A percentile compares a stretch with the other conserved stretches of the same genome.
phyloP scores from a whole-genome alignment of 352 stramenopile species.

The Globisporangium carolinianum region DNA sequence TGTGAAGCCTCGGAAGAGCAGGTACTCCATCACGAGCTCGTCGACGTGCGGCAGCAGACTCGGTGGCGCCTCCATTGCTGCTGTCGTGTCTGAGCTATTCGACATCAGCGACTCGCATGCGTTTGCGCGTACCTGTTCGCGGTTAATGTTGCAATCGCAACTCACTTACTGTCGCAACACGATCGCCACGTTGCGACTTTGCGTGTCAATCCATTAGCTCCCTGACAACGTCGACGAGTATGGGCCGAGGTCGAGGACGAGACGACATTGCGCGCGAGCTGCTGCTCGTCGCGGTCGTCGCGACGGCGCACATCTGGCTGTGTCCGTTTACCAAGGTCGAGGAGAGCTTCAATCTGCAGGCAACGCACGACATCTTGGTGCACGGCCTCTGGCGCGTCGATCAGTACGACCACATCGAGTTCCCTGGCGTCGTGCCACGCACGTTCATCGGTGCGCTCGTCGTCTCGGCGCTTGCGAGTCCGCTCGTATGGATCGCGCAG shows the following conservation, averaged over 20 bases:
- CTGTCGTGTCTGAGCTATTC: background rate
- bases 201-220: no score
- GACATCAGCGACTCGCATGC: background rate
- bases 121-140: background rate
- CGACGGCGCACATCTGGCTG: constrained; percentile 38
- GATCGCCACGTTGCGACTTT: no score
- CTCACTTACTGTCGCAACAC: background rate
- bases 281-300: constrained; percentile 14
- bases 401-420: constrained; percentile 95
- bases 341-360: constrained; percentile 98
- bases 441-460: constrained; percentile 93
- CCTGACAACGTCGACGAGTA: no score
- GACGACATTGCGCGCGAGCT: background rate
- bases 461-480: constrained; percentile 39
- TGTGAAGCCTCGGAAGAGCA: constrained; percentile 81
- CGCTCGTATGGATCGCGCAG: constrained; percentile 27
- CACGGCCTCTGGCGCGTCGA: constrained; percentile 38
- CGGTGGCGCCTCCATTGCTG: constrained; percentile 20
- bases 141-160: background rate
- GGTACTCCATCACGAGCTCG: constrained; percentile 82
- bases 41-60: constrained; percentile 69
- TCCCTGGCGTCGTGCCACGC: constrained; percentile 96
- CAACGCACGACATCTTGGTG: constrained; percentile 94
- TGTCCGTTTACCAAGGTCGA: constrained; percentile 91
- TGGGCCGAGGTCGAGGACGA: no score